Evolutionary conservation across 768 basidiomycete species (phyloP), one percentile per base, ranked within the genome.

Genomic region (Trametes meyenii): DNA sequence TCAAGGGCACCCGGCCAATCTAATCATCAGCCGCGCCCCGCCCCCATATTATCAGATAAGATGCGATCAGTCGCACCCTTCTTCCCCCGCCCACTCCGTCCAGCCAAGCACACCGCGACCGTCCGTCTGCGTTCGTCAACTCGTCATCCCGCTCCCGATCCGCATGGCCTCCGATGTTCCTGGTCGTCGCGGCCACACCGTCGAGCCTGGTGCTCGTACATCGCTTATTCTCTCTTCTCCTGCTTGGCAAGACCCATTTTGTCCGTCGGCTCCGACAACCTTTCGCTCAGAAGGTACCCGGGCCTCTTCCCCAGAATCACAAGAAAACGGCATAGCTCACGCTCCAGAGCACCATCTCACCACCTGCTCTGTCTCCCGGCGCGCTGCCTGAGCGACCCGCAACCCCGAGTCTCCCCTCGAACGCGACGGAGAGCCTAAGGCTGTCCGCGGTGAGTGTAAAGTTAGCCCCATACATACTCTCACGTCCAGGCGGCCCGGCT

Each of bases 11-110:
- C 21, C n/a, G 2, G 45, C 39, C 57, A 17, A 59, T 60, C 53
- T 63, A 43, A 59, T 63, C 57, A 58, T 33, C 43, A 21, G 29
- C 35, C 45, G 23, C 35, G 16, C 17, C 14, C 23, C 19, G n/a
- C 24, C 21, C 7, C 35, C 51, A 65, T 65, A 60, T 58, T 60
- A 64, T 64, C 50, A 64, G 63, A 65, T 65, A 43, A 54, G 64
- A 65, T 65, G 29, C 29, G 29, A 57, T n/a, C 26, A 36, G 49
- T 33, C 21, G 33, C 14, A 6, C 39, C 21, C 13, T 38, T 35
- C 38, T 40, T 43, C 48, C 24, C 46, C 43, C 55, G 29, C 54
- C 26, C 44, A 16, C n/a, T n/a, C n/a, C n/a, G n/a, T n/a, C 52
- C 44, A 49, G 53, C 59, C 53, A 54, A 49, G 52, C 49, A 36